Evolutionary conservation across 2,329 filamentous ascomycete species (phyloP).

Genomic region (Pseudopithomyces maydicus): DNA sequence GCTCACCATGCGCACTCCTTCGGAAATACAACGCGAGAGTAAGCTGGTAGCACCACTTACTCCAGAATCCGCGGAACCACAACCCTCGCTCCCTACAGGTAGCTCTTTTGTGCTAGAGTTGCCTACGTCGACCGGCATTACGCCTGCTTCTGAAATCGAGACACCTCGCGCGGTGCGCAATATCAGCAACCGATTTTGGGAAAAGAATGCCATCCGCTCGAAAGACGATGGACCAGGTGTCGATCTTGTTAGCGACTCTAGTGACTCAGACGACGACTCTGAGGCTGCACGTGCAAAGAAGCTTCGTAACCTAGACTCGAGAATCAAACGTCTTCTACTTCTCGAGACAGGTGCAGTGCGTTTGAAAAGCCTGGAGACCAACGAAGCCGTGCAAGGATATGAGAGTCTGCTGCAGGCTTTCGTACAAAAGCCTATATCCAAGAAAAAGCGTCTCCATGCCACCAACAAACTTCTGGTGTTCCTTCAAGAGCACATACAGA

Average conservation of each 20-base stretch:
- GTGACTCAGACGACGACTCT: background rate
- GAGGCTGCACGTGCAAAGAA: background rate
- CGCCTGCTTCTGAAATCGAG: background rate
- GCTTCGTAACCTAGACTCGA: background rate
- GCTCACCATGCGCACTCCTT: background rate
- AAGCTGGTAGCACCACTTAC: background rate
- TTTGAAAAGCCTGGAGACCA: background rate
- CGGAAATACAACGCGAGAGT: background rate
- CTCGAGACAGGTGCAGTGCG: background rate
- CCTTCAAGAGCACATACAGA: background rate
- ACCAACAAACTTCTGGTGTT: background rate
- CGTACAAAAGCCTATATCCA: background rate
- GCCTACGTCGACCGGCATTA: background rate
- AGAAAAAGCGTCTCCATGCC: background rate
- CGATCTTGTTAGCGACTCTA: slow-evolving; percentile 1
- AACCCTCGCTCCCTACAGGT: background rate
- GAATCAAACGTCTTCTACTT: background rate
- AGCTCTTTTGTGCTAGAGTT: background rate
- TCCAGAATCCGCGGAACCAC: background rate
- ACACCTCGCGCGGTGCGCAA: background rate
- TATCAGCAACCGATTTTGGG: slow-evolving; percentile 5
- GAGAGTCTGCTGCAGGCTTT: background rate
- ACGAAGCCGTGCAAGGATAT: background rate
- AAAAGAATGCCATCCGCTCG: background rate
- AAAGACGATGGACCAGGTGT: background rate